These are phyloP conservation scores for Chrysoporthe deuterocubensis DNA, from an alignment of 2,329 filamentous ascomycete genomes.

Conservation along the genomic window DNA sequence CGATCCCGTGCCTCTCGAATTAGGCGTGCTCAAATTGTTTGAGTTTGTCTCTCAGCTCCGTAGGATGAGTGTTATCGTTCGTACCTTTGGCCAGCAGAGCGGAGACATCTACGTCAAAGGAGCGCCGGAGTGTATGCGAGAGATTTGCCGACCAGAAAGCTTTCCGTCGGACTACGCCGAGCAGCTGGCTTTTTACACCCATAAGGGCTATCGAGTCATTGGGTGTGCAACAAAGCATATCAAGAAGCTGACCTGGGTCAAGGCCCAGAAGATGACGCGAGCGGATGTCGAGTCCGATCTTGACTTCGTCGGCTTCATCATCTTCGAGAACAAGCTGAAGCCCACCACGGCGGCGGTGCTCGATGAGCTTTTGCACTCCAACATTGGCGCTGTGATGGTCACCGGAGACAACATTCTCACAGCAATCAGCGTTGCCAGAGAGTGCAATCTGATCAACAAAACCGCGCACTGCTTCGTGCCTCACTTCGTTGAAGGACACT, in stretches of 20 bases:
- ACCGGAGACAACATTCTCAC: slow-evolving; percentile 98
- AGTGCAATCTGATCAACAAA: slow-evolving; percentile 81
- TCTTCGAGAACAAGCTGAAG: slow-evolving; percentile 99
- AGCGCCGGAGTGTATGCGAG: slow-evolving; percentile 93
- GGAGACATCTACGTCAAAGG: slow-evolving; percentile 94
- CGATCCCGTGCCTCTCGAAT: slow-evolving; percentile 66
- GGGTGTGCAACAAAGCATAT: slow-evolving; percentile 91
- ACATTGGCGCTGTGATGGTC: slow-evolving; percentile 92
- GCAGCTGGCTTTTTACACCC: slow-evolving; percentile 86
- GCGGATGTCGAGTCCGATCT: slow-evolving; percentile 81
- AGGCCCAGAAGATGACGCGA: slow-evolving; percentile 91
- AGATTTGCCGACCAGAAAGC: slow-evolving; percentile 83
- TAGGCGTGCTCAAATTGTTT: slow-evolving; percentile 89
- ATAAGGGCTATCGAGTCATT: slow-evolving; percentile 95
- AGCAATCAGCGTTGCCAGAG: slow-evolving; percentile 91
- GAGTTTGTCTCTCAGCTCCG: slow-evolving; percentile 94
- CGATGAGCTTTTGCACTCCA: slow-evolving; percentile 78
- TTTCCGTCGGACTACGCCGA: slow-evolving; percentile 92
- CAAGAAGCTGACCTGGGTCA: slow-evolving; percentile 87
- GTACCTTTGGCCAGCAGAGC: slow-evolving; percentile 82
- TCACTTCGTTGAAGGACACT: slow-evolving; percentile 80
- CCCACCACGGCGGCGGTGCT: slow-evolving; percentile 81
- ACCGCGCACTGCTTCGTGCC: slow-evolving; percentile 91
- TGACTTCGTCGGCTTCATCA: slow-evolving; percentile 92
- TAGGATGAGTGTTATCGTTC: slow-evolving; percentile 88